phyloP scores from a whole-genome alignment of 345 rosid genomes.

The Pseudoturritis turrita region DNA sequence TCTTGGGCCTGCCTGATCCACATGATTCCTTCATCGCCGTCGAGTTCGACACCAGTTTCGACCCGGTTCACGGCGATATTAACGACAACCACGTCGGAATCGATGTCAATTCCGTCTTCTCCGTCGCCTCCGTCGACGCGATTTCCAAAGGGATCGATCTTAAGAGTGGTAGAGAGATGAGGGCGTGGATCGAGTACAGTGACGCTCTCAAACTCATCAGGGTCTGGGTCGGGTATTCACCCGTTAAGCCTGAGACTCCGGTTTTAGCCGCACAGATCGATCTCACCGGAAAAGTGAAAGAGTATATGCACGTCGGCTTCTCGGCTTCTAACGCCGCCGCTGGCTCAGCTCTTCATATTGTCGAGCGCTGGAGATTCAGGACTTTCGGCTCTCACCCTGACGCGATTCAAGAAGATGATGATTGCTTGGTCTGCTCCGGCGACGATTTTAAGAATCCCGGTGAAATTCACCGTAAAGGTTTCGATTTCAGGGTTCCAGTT shows the following conservation, averaged over 20 bases:
- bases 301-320: conserved; percentile 85
- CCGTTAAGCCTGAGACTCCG: conserved; percentile 49
- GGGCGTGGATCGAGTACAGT: conserved; percentile 71
- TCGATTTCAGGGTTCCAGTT: conserved; percentile 22
- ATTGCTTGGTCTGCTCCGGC: conserved; percentile 49
- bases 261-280: conserved; percentile 55
- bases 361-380: conserved; percentile 61
- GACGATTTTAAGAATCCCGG: conserved; percentile 19
- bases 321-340: conserved; percentile 58
- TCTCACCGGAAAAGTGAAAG: conserved; percentile 51
- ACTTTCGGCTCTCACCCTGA: conserved; percentile 42
- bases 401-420: conserved; percentile 37
- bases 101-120: conserved; percentile 46
- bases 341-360: conserved; percentile 60
- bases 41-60: conserved; percentile 66
- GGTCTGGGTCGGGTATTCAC: conserved; percentile 59
- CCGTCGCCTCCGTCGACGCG: conserved; percentile 55
- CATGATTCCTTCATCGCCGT: conserved; percentile 63
- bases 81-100: conserved; percentile 65
- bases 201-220: conserved; percentile 48
- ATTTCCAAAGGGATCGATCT: conserved; percentile 53
- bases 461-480: background rate
- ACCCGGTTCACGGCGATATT: conserved; percentile 53
- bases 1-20: conserved; percentile 59
- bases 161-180: conserved; percentile 48